phyloP scores from a whole-genome alignment of 257 asterid species.

The Verbascum thapsus region DNA sequence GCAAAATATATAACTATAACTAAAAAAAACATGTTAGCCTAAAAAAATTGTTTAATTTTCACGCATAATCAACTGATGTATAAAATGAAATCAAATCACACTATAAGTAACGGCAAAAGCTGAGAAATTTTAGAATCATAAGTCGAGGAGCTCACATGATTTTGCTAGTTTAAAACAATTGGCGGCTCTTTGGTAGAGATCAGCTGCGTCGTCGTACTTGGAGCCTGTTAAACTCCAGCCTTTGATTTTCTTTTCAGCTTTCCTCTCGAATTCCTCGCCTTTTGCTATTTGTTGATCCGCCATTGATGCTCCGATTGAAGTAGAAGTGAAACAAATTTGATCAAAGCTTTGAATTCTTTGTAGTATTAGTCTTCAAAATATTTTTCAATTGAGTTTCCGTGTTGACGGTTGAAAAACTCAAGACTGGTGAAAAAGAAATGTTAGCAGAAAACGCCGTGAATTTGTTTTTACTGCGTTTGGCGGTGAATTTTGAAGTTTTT shows the following conservation, averaged over 20 bases:
- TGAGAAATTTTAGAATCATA: not conserved
- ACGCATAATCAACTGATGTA: slow-evolving; percentile 9
- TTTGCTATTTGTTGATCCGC: slow-evolving; percentile 33
- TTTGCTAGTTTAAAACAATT: slow-evolving; percentile 48
- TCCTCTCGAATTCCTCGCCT: slow-evolving; percentile 47
- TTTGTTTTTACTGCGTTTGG: too few relatives aligned
- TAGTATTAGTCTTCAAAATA: not conserved
- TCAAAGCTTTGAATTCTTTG: slow-evolving; percentile 20
- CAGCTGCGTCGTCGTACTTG: slow-evolving; percentile 52
- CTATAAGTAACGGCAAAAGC: not conserved
- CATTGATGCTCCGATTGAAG: slow-evolving; percentile 27
- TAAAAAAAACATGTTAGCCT: not conserved
- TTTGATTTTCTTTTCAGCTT: slow-evolving; percentile 45
- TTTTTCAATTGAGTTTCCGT: slow-evolving; percentile 7
- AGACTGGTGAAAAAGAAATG: slow-evolving; percentile 3
- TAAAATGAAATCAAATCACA: not conserved
- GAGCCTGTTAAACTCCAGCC: slow-evolving; percentile 44
- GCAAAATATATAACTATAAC: not conserved
- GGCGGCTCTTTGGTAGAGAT: slow-evolving; percentile 44
- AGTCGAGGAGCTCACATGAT: slow-evolving; percentile 39
- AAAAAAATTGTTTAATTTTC: slow-evolving; percentile 7
- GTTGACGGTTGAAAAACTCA: not conserved
- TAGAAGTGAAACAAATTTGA: not conserved
- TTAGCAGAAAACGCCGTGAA: not conserved
- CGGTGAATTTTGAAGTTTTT: too few relatives aligned